Percentiles rank a stretch among this genome's conserved stretches.
phyloP scores from a whole-genome alignment of 257 asterid species.

The Solanum dulcamara region DNA sequence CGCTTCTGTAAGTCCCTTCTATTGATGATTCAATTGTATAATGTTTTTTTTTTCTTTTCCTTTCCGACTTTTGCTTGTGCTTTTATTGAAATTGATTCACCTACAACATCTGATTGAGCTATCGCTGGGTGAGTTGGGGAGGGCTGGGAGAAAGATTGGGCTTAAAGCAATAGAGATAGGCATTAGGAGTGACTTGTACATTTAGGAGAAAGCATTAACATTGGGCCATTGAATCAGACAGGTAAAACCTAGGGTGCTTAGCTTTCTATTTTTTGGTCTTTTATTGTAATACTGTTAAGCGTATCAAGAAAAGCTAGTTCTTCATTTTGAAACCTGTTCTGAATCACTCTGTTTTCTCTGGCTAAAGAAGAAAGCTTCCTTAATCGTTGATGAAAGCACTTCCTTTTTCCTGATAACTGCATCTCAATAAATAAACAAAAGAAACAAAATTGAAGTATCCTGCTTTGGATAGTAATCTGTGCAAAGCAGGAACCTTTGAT shows the following conservation, averaged over 20 bases:
- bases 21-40: neutral
- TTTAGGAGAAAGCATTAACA: neutral
- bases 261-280: neutral
- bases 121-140: neutral
- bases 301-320: neutral
- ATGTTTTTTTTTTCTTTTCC: neutral
- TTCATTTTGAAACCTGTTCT: neutral
- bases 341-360: neutral
- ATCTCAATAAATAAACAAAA: neutral
- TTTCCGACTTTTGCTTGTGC: neutral
- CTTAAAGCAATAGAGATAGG: neutral
- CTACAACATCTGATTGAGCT: neutral
- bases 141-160: neutral
- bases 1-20: constrained; percentile 73
- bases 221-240: neutral
- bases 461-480: neutral
- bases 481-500: neutral
- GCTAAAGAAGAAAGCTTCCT: neutral
- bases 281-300: neutral
- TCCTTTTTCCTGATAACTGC: neutral
- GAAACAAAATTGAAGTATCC: neutral
- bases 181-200: neutral
- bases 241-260: neutral
- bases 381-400: neutral
- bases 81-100: neutral